Evolutionary conservation across 2,329 filamentous ascomycete species (phyloP), one percentile per base, ranked within the genome.

Genomic region (Colletotrichum sp.): DNA sequence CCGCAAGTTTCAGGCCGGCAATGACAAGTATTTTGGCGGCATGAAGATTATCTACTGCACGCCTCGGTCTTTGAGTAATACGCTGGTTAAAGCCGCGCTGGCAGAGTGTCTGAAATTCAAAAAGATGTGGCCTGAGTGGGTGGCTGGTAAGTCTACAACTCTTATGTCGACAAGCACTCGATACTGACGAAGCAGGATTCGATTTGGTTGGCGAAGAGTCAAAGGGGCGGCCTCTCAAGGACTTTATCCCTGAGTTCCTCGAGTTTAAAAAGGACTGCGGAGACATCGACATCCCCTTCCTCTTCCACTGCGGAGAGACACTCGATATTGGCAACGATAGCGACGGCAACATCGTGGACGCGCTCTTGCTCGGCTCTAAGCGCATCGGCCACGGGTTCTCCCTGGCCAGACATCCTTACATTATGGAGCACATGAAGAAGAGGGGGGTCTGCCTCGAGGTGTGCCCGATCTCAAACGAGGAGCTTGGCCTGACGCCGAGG

Each of bases 251-350:
- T 0, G 86, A 93, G 76, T 87, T 95, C 8, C 83, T 92, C 5
- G 85, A 86, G 2, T 94, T 94, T 80, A 84, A 87, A 68, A 79
- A 85, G 34, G 83, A 86, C 1, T 94, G 93, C 83, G 80, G 83
- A 8, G 79, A 80, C 0, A 75, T 93, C 6, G 87, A 92, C 0
- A 93, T 95, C 4, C 94, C 94, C 0, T 94, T 95, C 80, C 86
- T 95, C 52, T 94, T 95, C 80, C 94, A 96, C 83, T 95, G 94
- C 78, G 94, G 94, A 28, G 94, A 96, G 84, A 94, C 94, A 2
- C 86, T 94, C 6, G 92, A 94, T 34, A 88, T 90, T 10, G 93
- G 93, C 48, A 89, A 88, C 28, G 90, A 92, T 7, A 88, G 89
- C 2, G 92, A 95, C 77, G 92, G 89, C 21, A 96, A 95, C 80